Conservation (phyloP, 179 eudicot species). For the Monotropa hypopitys region DNA sequence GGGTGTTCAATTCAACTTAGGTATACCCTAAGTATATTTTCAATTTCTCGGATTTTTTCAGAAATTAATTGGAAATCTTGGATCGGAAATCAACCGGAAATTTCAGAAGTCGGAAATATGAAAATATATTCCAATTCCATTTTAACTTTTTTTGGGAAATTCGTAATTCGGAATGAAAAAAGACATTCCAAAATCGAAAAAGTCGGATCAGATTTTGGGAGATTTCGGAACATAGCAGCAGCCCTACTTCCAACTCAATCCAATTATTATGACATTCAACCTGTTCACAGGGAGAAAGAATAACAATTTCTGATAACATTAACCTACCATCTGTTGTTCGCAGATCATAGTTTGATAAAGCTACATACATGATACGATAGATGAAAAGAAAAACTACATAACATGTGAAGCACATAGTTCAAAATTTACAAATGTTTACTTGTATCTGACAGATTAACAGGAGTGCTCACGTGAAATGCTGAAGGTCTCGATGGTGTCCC, state of each 20-base stretch:
- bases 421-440: background rate
- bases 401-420: background rate
- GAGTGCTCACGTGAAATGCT: conserved; percentile 52
- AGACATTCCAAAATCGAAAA: too few species aligned
- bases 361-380: background rate
- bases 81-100: too few species aligned
- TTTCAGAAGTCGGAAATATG: too few species aligned
- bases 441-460: conserved; percentile 13
- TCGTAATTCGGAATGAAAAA: too few species aligned
- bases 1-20: too few species aligned
- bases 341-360: conserved; percentile 1
- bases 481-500: conserved; percentile 54
- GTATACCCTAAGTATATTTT: too few species aligned
- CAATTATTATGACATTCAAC: background rate
- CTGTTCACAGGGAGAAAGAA: conserved; percentile 5
- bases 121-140: too few species aligned
- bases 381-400: background rate
- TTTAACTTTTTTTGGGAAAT: too few species aligned
- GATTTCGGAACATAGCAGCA: too few species aligned
- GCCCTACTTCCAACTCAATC: background rate
- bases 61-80: too few species aligned
- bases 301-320: conserved; percentile 2
- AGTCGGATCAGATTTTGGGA: too few species aligned
- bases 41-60: too few species aligned
- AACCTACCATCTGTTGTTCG: background rate